A percentile compares a stretch with the other conserved stretches of the same genome.
Conservation (phyloP, 73 alveolate genomes). For the Urostyla sp. region DNA sequence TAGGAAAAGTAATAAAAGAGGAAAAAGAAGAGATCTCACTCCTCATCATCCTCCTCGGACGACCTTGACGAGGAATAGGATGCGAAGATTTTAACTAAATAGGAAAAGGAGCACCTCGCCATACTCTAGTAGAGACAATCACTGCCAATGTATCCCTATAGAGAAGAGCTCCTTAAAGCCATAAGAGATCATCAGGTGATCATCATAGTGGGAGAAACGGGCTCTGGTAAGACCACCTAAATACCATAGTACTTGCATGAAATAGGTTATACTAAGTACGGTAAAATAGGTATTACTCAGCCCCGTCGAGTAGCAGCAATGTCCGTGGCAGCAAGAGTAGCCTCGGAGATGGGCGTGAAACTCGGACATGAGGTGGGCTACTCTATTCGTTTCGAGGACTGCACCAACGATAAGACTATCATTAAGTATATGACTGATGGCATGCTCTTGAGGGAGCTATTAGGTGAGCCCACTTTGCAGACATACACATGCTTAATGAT, state of each 20-base stretch:
- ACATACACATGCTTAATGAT: slow-evolving; percentile 90
- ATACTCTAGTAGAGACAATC: slow-evolving; percentile 62
- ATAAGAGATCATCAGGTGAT: slow-evolving; percentile 87
- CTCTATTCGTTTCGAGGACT: slow-evolving; percentile 99
- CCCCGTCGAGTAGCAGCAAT: slow-evolving; percentile 99
- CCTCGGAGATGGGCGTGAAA: slow-evolving; percentile 96
- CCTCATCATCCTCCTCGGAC: slow-evolving; percentile 58
- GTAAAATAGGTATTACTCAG: slow-evolving; percentile 98
- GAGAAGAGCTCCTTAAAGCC: slow-evolving; percentile 87
- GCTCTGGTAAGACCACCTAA: slow-evolving; percentile 98
- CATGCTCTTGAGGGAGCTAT: slow-evolving; percentile 94
- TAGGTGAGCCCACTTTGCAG: slow-evolving; percentile 85
- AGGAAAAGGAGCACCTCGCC: slow-evolving; percentile 54
- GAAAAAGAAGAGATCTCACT: slow-evolving; percentile 57
- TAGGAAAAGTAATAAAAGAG: slow-evolving; percentile 52
- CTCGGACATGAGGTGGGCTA: slow-evolving; percentile 99
- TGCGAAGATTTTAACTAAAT: slow-evolving; percentile 45
- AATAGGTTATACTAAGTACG: slow-evolving; percentile 95
- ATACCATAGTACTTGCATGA: slow-evolving; percentile 98
- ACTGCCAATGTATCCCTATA: slow-evolving; percentile 90
- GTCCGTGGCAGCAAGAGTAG: slow-evolving; percentile 99
- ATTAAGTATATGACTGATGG: slow-evolving; percentile 99
- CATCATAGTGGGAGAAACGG: slow-evolving; percentile 98
- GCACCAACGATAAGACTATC: slow-evolving; percentile 93
- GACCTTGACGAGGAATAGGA: slow-evolving; percentile 55